Conservation (phyloP, 2,329 filamentous ascomycete species). For the Exophiala sp. region DNA sequence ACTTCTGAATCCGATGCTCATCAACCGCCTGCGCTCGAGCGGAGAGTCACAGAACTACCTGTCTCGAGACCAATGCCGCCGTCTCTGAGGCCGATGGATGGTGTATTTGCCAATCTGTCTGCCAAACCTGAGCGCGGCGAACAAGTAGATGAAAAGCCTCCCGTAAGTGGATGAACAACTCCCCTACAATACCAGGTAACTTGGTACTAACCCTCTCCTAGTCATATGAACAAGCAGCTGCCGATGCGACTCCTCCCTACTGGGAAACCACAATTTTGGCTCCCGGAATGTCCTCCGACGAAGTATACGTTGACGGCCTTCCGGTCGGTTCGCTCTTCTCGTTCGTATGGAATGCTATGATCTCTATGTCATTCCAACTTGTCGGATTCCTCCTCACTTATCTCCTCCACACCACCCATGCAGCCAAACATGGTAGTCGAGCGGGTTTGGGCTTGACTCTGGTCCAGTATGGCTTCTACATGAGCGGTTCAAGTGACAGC, state of each 20-base stretch:
- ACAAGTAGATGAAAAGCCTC: slow-evolving; percentile 84
- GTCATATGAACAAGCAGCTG: slow-evolving; percentile 97
- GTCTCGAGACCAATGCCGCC: slow-evolving; percentile 39
- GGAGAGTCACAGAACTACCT: slow-evolving; percentile 51
- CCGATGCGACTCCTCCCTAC: slow-evolving; percentile 91
- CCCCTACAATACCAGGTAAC: not conserved
- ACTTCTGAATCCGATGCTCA: slow-evolving; percentile 3
- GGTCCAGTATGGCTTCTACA: slow-evolving; percentile 94
- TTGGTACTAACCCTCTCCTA: slow-evolving; percentile 43
- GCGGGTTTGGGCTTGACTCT: slow-evolving; percentile 91
- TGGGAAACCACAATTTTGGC: slow-evolving; percentile 99
- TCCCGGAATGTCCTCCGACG: slow-evolving; percentile 82
- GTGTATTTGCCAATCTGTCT: slow-evolving; percentile 90
- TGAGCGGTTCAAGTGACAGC: slow-evolving; percentile 60
- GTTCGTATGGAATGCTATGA: slow-evolving; percentile 76
- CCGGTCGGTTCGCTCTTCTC: slow-evolving; percentile 82
- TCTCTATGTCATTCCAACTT: slow-evolving; percentile 93
- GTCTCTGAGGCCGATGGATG: slow-evolving; percentile 62
- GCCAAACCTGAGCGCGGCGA: slow-evolving; percentile 80
- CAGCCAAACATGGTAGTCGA: slow-evolving; percentile 93
- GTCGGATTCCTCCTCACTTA: slow-evolving; percentile 98
- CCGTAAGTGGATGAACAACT: slow-evolving; percentile 55
- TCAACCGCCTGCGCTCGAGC: slow-evolving; percentile 33
- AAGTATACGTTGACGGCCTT: slow-evolving; percentile 94
- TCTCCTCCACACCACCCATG: slow-evolving; percentile 93